Base-by-base conservation (phyloP, 176 grass and related monocot genomes). In the Raddia guianensis region DNA sequence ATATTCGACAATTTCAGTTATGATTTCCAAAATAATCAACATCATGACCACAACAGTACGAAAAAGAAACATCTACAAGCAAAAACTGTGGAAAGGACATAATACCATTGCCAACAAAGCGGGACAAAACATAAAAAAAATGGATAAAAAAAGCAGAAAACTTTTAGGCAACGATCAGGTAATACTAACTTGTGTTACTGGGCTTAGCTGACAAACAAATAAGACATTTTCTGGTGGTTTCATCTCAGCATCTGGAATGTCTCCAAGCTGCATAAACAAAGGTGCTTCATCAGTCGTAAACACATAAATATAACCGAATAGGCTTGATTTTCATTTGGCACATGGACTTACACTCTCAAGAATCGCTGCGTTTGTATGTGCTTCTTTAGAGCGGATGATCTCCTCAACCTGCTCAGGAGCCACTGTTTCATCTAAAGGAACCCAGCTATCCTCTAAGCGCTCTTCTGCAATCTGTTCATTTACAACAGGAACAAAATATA, bases 161-260 rank as follows among this genome's bases (percentile, higher is more conserved):
- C 5, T 56, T 43, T 53, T 51, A 73, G 44, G 33, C 9, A 68
- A 69, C 9, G 2, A 32, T 82, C 16, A 84, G 19, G 19, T 55
- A 15, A 67, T 78, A 88, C 63, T 89, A 89, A 94, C 96, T 69
- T 98, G 87, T 49, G 96, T 98, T 78, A 93, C 90, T 84, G 90
- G 92, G 52, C 95, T 98, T 54, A 98, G 90, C 88, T 95, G 95
- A 79, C 96, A 98, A 82, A 98, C 96, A 80, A 98, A 98, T 58
- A 98, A 84, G 37, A 98, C 92, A 80, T 95, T 95, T 0, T 98
- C 96, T 55, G 92, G 96, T 42, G 96, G 92, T 72, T 88, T 98
- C 2, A 98, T 86, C 42, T 98, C 96, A 82, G 84, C 88, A 91
- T 98, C 96, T 59, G 96, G 96, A 90, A 98, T 93, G 48, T 98